phyloP scores from a whole-genome alignment of 2,329 filamentous ascomycete genomes.

The Alternaria postmessia region DNA sequence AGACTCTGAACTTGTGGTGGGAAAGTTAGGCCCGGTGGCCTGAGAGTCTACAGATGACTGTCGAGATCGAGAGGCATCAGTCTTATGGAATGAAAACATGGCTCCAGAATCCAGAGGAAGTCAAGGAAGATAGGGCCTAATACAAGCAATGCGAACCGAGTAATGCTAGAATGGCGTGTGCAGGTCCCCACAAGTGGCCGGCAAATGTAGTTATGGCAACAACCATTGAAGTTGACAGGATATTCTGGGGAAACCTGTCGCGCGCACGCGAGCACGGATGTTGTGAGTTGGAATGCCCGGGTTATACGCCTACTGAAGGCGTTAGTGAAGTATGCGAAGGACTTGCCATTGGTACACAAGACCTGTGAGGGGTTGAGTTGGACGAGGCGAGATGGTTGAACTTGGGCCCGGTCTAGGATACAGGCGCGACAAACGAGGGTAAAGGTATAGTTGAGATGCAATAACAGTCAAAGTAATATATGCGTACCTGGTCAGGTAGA shows the following conservation, averaged over 20 bases:
- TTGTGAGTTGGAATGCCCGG: slow-evolving; percentile 14
- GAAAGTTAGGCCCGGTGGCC: slow-evolving; percentile 29
- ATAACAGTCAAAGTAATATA: slow-evolving; percentile 40
- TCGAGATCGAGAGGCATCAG: slow-evolving; percentile 40
- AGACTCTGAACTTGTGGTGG: slow-evolving; percentile 35
- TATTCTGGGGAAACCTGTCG: slow-evolving; percentile 35
- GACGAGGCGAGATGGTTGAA: slow-evolving; percentile 18
- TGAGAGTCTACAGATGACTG: slow-evolving; percentile 47
- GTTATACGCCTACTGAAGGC: slow-evolving; percentile 8
- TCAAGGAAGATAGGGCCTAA: slow-evolving; percentile 15
- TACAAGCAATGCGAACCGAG: slow-evolving; percentile 31
- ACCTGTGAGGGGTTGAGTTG: slow-evolving; percentile 17
- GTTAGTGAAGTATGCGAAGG: slow-evolving; percentile 18
- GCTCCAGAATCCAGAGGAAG: slow-evolving; percentile 23
- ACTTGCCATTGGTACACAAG: slow-evolving; percentile 26
- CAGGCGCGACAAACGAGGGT: slow-evolving; percentile 14
- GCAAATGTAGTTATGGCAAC: slow-evolving; percentile 25
- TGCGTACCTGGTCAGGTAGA: slow-evolving; percentile 42
- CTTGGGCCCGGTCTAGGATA: slow-evolving; percentile 10
- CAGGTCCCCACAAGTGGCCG: slow-evolving; percentile 40
- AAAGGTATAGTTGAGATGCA: slow-evolving; percentile 31
- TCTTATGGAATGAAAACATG: slow-evolving; percentile 51
- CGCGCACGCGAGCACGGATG: slow-evolving; percentile 35
- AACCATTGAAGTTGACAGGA: slow-evolving; percentile 39
- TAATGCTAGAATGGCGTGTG: slow-evolving; percentile 31